These are phyloP conservation scores for Chlamydomonas incerta DNA, from an alignment of 139 green algal genomes.

Conservation along the genomic window DNA sequence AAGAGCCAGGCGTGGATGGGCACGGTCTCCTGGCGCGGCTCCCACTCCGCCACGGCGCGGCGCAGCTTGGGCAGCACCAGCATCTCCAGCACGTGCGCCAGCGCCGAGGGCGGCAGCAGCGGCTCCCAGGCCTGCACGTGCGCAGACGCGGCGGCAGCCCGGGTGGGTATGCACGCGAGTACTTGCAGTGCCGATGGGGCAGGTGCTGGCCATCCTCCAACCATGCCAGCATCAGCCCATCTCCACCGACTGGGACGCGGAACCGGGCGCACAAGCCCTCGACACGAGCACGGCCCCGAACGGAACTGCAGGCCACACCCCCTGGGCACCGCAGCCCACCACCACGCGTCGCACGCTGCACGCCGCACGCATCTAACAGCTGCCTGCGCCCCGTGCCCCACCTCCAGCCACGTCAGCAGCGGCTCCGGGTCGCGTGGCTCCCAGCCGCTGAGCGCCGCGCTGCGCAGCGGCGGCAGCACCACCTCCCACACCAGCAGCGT, in stretches of 20 bases:
- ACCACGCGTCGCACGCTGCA: no score
- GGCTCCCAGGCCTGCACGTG: slow-evolving; percentile 15
- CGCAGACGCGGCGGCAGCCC: neutral
- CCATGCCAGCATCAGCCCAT: slow-evolving; percentile 77
- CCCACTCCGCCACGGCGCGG: slow-evolving; percentile 87
- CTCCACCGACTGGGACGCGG: no score
- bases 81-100: slow-evolving; percentile 75
- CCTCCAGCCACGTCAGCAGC: slow-evolving; percentile 86
- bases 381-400: no score
- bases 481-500: slow-evolving; percentile 75
- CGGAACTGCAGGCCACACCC: no score
- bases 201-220: slow-evolving; percentile 87
- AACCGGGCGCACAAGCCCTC: no score
- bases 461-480: slow-evolving; percentile 86
- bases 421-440: slow-evolving; percentile 86
- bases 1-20: slow-evolving; percentile 97
- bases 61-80: slow-evolving; percentile 88
- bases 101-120: slow-evolving; percentile 64
- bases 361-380: no score
- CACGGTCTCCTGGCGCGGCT: slow-evolving; percentile 87
- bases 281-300: no score
- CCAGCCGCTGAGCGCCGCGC: slow-evolving; percentile 81
- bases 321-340: no score
- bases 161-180: neutral
- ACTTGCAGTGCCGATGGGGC: neutral